phyloP scores from a whole-genome alignment of 176 grass and related monocot genomes.

The Lolium multiflorum region DNA sequence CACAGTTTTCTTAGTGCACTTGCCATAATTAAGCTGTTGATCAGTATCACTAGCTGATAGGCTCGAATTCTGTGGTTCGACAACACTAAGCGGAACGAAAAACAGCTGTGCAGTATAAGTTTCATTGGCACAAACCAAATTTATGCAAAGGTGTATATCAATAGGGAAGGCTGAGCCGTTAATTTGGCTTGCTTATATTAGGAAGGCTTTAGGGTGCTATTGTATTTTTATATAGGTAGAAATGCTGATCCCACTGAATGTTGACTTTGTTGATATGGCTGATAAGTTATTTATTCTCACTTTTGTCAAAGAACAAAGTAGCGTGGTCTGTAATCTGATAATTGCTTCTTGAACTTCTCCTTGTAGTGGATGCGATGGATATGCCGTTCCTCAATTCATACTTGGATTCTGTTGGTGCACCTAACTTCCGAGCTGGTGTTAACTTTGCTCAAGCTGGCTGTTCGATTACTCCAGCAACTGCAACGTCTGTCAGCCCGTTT shows the following conservation, averaged over 20 bases:
- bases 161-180: background rate
- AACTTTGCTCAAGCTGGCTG: slow-evolving; percentile 97
- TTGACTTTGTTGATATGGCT: background rate
- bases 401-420: slow-evolving; percentile 83
- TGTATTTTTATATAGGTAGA: background rate
- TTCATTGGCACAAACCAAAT: background rate
- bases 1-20: background rate
- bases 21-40: background rate
- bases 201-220: background rate
- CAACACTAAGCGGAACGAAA: background rate
- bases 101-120: background rate
- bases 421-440: slow-evolving; percentile 76
- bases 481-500: slow-evolving; percentile 93
- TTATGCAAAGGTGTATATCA: background rate
- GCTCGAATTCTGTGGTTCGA: background rate
- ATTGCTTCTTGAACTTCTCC: slow-evolving; percentile 27
- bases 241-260: background rate
- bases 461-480: slow-evolving; percentile 89
- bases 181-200: background rate
- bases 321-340: background rate
- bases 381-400: slow-evolving; percentile 89
- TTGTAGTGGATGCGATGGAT: slow-evolving; percentile 85
- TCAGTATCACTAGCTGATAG: background rate
- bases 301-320: slow-evolving; percentile 3
- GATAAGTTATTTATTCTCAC: background rate